phyloP scores from a whole-genome alignment of 345 rosid genomes.

The Eucalyptus melliodora region DNA sequence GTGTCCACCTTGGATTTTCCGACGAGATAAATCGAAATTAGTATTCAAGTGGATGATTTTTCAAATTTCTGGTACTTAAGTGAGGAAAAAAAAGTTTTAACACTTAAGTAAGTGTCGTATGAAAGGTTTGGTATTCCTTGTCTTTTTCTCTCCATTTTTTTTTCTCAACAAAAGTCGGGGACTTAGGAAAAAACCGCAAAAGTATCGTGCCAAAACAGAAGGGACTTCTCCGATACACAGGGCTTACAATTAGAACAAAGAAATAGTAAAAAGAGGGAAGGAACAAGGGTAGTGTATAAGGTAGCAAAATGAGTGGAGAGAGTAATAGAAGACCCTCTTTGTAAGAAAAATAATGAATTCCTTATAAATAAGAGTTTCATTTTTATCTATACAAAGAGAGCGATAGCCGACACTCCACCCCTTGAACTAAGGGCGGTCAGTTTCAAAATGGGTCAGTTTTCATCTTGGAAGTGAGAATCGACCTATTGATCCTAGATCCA shows the following conservation, averaged over 20 bases:
- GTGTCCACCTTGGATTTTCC: fast-evolving
- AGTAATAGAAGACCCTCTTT: neutral
- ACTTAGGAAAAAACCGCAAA: neutral
- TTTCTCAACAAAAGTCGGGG: fast-evolving
- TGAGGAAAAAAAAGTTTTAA: fast-evolving
- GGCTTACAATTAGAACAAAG: too few relatives aligned
- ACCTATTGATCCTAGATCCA: fast-evolving
- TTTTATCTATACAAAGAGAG: too few relatives aligned
- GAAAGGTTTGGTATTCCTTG: fast-evolving
- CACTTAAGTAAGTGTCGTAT: fast-evolving
- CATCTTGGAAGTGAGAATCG: neutral
- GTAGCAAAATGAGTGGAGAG: neutral
- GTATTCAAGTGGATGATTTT: too few relatives aligned
- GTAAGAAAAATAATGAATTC: too few relatives aligned
- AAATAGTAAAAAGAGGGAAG: neutral
- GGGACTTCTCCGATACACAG: neutral
- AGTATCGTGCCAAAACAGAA: neutral
- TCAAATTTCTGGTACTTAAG: fast-evolving
- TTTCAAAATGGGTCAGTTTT: fast-evolving
- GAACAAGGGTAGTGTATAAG: neutral
- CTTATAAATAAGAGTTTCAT: neutral
- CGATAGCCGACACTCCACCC: neutral
- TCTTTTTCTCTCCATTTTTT: neutral
- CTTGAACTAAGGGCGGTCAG: fast-evolving
- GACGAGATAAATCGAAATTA: fast-evolving